Base-by-base conservation (phyloP, 2,329 filamentous ascomycete genomes). In the Aspergillus neoniger region DNA sequence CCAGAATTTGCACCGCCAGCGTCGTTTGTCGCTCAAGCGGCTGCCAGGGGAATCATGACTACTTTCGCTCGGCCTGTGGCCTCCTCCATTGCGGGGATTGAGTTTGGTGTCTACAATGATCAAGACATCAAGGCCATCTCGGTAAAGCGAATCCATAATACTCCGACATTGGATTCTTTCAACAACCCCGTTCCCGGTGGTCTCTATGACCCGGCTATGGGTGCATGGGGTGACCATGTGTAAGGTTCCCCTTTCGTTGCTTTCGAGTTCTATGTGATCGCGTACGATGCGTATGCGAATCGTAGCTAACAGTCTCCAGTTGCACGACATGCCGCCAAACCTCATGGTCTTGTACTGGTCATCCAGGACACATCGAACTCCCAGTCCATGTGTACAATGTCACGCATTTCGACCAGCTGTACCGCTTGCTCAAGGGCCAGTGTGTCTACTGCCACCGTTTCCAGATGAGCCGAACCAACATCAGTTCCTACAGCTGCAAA, bases 331-430 rank as follows among this genome's bases (percentile, higher is more conserved):
- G 95, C 80, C 91, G 94, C 68, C 84, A 96, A 67, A 90, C 88
- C 71, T 88, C 88, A 63, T 85, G 88, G 72, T 86, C 86, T 69
- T 99, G 96, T 75, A 92, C 94, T 6, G 96, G 96, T 59, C 96
- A 99, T 80, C 86, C 90, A 61, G 96, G 95, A 56, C 95, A 99
- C 74, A 96, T 99, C 75, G 92, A 97, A 70, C 87, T 99, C 12
- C 93, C 95, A 14, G 89, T 93, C 12, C 91, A 91, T 50, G 91
- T 97, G 55, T 99, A 98, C 75, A 94, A 99, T 76, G 91, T 94
- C n/a, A 90, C 92, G 2, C 98, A 97, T 72, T 90, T 99, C 82
- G 93, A 97, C 73, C 93, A 97, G 75, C 85, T 93, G 55, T 86
- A 96, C 65, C 89, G 91, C 48, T 82, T 99, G 49, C 83, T 99